Conservation (phyloP, 2,329 filamentous ascomycete species). For the Fusarium goolgardi region DNA sequence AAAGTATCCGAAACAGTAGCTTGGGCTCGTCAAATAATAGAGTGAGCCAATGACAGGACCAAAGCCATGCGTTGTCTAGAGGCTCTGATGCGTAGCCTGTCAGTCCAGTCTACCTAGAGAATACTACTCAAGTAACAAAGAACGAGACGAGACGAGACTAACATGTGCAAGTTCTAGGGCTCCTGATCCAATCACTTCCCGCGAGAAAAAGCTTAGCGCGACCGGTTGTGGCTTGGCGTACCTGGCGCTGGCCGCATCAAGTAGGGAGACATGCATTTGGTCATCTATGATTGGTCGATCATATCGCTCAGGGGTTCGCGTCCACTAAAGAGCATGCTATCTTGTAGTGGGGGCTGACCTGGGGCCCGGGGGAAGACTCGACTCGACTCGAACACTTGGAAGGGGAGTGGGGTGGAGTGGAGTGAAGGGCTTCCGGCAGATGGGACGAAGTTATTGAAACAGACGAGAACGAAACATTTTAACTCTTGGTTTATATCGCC, state of each 20-base stretch:
- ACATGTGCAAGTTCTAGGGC: conserved; percentile 2
- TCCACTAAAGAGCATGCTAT: conserved; percentile 22
- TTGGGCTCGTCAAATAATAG: conserved; percentile 6
- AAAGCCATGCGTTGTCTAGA: neutral
- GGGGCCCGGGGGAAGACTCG: neutral
- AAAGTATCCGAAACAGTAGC: conserved; percentile 35
- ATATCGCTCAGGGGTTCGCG: conserved; percentile 14
- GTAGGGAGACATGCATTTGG: conserved; percentile 18
- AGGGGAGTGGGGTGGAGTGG: neutral
- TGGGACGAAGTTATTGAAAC: conserved; percentile 17
- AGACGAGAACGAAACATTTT: conserved; percentile 11
- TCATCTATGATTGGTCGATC: conserved; percentile 1
- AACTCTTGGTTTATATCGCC: neutral
- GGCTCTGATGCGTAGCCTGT: conserved; percentile 24
- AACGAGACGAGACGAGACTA: conserved; percentile 21
- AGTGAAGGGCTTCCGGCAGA: conserved; percentile 20
- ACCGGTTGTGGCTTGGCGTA: conserved; percentile 20
- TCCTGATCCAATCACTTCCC: conserved; percentile 21
- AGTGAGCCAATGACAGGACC: conserved; percentile 2
- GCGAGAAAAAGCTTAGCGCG: conserved; percentile 30
- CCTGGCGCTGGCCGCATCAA: conserved; percentile 28
- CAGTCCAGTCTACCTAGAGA: neutral
- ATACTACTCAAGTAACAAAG: conserved; percentile 11
- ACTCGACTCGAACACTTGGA: neutral
- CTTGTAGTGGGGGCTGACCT: conserved; percentile 9